Base-by-base conservation (phyloP, 805 yeast genomes). In the Candida multigemmis region DNA sequence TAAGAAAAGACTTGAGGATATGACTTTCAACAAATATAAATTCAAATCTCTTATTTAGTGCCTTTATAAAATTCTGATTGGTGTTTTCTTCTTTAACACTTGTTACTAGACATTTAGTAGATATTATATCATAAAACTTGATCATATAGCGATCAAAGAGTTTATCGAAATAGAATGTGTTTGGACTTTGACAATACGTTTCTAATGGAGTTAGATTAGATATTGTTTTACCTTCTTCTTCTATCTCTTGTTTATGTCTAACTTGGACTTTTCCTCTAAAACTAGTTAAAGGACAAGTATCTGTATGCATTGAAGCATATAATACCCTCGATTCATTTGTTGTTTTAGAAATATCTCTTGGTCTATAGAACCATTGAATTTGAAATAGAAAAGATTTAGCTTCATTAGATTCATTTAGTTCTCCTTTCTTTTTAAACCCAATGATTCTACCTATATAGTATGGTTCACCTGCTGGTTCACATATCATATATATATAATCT, bases 401-500 rank as follows among this genome's bases (percentile, higher is more conserved):
- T 6, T 65, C 63, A 11, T 18, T 21, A 4, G 21, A 6, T 14
- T 23, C 18, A 5, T 25, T 27, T 15, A n/a, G 19, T 28, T 28
- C 14, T 27, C 23, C 38, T 37, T 45, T 16, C 24, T 13, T 22
- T 24, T 42, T 52, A 38, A 86, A 84, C 10, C 87, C 91, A 63
- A 83, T 70, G 21, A 89, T 66, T 22, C 89, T 63, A 1, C 93
- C 97, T 23, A 91, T 70, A 42, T 85, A 83, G 58, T 81, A 91
- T 0, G 97, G 96, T 42, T 85, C 96, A 2, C 94, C 91, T 0
- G 95, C 85, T 1, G 95, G 95, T 49, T 85, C 96, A 36, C 91
- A 74, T 8, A 87, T 67, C 75, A 87, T 74, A 47, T 81, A 86
- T 7, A 86, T 77, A 33, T 65, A 74, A 31, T 86, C 94, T 28